These are phyloP conservation scores for Nicotiana attenuata DNA, from an alignment of 257 asterid genomes.

Conservation along the genomic window DNA sequence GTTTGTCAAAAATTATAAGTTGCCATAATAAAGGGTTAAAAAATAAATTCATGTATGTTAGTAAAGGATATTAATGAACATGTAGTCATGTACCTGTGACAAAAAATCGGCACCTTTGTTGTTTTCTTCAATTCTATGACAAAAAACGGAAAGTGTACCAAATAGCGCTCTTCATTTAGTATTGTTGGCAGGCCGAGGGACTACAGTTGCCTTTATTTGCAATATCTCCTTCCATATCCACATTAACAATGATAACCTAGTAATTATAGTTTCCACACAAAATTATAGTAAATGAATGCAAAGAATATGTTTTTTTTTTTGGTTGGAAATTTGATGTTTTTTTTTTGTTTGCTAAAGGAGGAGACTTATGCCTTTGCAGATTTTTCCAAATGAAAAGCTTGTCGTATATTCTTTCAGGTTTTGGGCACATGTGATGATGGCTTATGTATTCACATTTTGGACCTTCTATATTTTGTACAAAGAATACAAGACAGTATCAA, in stretches of 20 bases:
- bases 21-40: background rate
- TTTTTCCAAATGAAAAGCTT: background rate
- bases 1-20: background rate
- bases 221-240: background rate
- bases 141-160: background rate
- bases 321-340: background rate
- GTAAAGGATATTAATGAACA: background rate
- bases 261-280: background rate
- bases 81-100: background rate
- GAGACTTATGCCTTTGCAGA: background rate
- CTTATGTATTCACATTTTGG: slow-evolving; percentile 43
- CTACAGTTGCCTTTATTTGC: background rate
- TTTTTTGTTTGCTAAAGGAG: background rate
- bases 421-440: slow-evolving; percentile 76
- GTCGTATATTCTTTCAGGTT: slow-evolving; percentile 42
- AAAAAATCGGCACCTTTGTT: background rate
- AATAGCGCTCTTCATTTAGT: background rate
- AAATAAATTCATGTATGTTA: background rate
- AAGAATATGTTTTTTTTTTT: background rate
- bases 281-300: background rate
- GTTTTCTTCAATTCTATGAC: background rate
- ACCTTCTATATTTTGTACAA: slow-evolving; percentile 4
- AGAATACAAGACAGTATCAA: slow-evolving; percentile 13
- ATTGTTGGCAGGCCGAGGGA: background rate
- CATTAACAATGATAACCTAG: background rate